A percentile compares a stretch with the other conserved stretches of the same genome.
These are phyloP conservation scores for Microdochium nivale DNA, from an alignment of 2,329 filamentous ascomycete genomes.

Conservation along the genomic window DNA sequence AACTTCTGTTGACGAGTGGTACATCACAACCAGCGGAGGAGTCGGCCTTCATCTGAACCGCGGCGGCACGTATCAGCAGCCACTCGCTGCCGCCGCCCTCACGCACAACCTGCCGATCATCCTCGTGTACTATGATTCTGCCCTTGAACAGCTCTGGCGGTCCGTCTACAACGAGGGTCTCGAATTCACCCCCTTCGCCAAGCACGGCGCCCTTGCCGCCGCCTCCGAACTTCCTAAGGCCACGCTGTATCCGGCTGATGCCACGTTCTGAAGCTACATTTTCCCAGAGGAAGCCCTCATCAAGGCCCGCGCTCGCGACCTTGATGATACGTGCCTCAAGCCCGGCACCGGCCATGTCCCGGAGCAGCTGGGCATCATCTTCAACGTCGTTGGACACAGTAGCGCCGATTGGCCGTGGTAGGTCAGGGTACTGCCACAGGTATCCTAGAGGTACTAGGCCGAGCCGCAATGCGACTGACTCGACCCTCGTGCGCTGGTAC, in stretches of 20 bases:
- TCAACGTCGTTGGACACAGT: constrained; percentile 20
- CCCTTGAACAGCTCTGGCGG: constrained; percentile 64
- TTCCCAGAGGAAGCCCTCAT: constrained; percentile 72
- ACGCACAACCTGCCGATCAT: constrained; percentile 41
- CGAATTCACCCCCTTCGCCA: constrained; percentile 93
- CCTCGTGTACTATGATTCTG: constrained; percentile 53
- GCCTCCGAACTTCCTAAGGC: constrained; percentile 60
- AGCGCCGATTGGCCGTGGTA: constrained; percentile 38
- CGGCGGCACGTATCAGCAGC: constrained; percentile 53
- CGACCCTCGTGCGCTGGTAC: constrained; percentile 93
- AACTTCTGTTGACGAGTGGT: constrained; percentile 1
- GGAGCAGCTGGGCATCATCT: constrained; percentile 47
- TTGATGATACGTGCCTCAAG: constrained; percentile 92
- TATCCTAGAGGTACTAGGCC: constrained; percentile 76
- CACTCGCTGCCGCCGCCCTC: constrained; percentile 72
- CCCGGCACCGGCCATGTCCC: constrained; percentile 70
- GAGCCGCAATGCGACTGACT: constrained; percentile 81
- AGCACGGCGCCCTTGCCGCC: constrained; percentile 61
- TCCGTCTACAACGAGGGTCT: constrained; percentile 82
- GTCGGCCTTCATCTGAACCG: constrained; percentile 33
- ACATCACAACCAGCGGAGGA: neutral
- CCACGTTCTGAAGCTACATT: constrained; percentile 56
- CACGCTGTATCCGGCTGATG: constrained; percentile 36
- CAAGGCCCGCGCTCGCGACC: constrained; percentile 82
- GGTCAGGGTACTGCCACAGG: constrained; percentile 81